These are phyloP conservation scores for Ascochyta koolunga DNA, from an alignment of 2,329 filamentous ascomycete genomes.

Conservation along the genomic window DNA sequence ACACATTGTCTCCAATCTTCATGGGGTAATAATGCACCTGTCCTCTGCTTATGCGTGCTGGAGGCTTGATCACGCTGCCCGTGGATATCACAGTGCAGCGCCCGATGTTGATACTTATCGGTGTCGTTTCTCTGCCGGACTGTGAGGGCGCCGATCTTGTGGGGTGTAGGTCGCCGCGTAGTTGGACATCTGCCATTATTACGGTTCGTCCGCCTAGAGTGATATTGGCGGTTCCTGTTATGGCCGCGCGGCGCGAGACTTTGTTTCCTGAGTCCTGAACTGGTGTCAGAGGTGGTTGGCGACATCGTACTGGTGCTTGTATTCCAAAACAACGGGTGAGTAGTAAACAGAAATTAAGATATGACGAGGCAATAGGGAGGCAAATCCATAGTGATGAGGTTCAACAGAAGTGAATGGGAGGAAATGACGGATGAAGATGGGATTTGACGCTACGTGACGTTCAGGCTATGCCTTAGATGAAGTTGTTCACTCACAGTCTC, in stretches of 20 bases:
- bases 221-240: constrained; percentile 96
- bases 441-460: neutral
- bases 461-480: neutral
- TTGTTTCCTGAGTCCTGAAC: constrained; percentile 94
- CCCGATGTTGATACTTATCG: constrained; percentile 78
- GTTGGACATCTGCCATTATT: constrained; percentile 92
- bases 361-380: neutral
- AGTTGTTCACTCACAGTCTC: constrained; percentile 70
- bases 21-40: constrained; percentile 80
- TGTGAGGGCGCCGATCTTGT: constrained; percentile 45
- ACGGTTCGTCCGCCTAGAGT: constrained; percentile 94
- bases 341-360: neutral
- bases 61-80: constrained; percentile 79
- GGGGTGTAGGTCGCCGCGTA: constrained; percentile 80
- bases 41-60: constrained; percentile 81
- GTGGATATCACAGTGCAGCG: constrained; percentile 88
- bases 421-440: neutral
- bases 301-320: neutral
- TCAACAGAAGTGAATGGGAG: no score
- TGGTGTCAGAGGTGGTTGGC: neutral
- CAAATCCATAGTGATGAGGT: no score
- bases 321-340: neutral
- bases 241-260: constrained; percentile 87
- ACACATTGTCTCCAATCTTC: constrained; percentile 93
- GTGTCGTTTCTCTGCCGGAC: constrained; percentile 41